A percentile compares a stretch with the other conserved stretches of the same genome.
These are phyloP conservation scores for Pleurotus ostreatus DNA, from an alignment of 768 basidiomycete species.

Conservation along the genomic window DNA sequence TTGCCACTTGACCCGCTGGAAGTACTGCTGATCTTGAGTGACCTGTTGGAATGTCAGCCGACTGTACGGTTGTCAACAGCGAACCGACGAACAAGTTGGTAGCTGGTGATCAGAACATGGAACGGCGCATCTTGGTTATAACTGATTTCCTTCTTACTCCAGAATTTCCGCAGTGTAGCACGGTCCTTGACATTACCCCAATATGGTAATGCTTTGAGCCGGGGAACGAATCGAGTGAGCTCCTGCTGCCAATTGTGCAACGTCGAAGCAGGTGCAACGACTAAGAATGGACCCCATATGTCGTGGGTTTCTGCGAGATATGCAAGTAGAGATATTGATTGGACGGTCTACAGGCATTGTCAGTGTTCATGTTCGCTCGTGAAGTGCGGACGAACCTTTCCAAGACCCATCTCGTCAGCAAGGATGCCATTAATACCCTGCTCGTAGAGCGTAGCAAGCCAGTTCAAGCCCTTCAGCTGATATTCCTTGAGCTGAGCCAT, in stretches of 20 bases:
- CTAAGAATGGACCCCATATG: constrained; percentile 99
- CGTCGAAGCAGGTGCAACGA: constrained; percentile 95
- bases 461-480: constrained; percentile 95
- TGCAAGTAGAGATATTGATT: constrained; percentile 93
- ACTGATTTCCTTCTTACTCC: constrained; percentile 96
- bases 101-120: constrained; percentile 95
- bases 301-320: constrained; percentile 97
- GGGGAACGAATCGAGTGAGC: constrained; percentile 90
- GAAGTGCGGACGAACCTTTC: constrained; percentile 50
- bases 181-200: constrained; percentile 99
- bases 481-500: constrained; percentile 98
- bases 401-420: constrained; percentile 98
- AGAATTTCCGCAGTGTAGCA: constrained; percentile 90
- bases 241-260: constrained; percentile 99
- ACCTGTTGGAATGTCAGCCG: constrained; percentile 42
- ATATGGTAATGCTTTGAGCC: constrained; percentile 91
- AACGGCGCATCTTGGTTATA: constrained; percentile 95
- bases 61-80: not conserved
- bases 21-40: constrained; percentile 96
- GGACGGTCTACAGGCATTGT: constrained; percentile 66
- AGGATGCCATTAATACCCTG: constrained; percentile 99
- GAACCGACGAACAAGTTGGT: constrained; percentile 70
- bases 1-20: constrained; percentile 97
- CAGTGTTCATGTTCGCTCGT: not conserved
- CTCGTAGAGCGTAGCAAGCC: constrained; percentile 96